Conservation (phyloP, 495 filamentous ascomycete species). For the Gamarada debralockiae region DNA sequence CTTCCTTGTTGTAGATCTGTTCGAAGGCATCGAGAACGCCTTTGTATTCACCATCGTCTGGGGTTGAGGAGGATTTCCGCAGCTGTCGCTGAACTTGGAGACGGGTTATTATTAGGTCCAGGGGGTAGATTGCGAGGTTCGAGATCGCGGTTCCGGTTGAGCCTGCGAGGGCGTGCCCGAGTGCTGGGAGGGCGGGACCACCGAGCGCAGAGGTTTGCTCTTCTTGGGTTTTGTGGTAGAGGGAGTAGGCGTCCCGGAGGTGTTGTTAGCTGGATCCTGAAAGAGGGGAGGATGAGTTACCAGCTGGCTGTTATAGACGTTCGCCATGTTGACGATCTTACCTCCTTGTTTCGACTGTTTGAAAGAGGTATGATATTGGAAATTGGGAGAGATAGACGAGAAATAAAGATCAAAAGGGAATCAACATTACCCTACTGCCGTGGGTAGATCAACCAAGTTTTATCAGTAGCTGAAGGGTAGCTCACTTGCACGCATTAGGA, state of each 20-base stretch:
- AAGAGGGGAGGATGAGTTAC: slow-evolving; percentile 5
- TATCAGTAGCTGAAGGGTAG: no score
- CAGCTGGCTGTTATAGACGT: slow-evolving; percentile 22
- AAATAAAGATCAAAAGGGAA: background rate
- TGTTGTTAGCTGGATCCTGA: background rate
- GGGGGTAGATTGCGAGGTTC: slow-evolving; percentile 75
- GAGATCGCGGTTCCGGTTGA: slow-evolving; percentile 76
- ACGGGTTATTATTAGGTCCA: slow-evolving; percentile 80
- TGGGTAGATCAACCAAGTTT: no score
- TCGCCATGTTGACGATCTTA: slow-evolving; percentile 16
- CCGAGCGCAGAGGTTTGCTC: slow-evolving; percentile 7
- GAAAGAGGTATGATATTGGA: background rate
- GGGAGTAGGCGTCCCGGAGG: slow-evolving; percentile 18
- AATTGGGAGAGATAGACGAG: background rate
- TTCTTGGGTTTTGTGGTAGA: slow-evolving; percentile 25
- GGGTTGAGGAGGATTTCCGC: slow-evolving; percentile 25
- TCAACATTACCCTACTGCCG: no score
- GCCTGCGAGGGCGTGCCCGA: slow-evolving; percentile 85
- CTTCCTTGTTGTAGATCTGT: slow-evolving; percentile 70
- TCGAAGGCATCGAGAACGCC: slow-evolving; percentile 62
- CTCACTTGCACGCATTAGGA: no score
- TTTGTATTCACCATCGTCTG: slow-evolving; percentile 46
- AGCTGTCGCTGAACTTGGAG: slow-evolving; percentile 73
- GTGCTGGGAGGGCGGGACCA: slow-evolving; percentile 57
- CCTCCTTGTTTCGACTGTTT: background rate